A percentile compares a stretch with the other conserved stretches of the same genome.
Evolutionary conservation across 1,284 basidiomycete genomes (phyloP).

Genomic region (Ustilago sp.): DNA sequence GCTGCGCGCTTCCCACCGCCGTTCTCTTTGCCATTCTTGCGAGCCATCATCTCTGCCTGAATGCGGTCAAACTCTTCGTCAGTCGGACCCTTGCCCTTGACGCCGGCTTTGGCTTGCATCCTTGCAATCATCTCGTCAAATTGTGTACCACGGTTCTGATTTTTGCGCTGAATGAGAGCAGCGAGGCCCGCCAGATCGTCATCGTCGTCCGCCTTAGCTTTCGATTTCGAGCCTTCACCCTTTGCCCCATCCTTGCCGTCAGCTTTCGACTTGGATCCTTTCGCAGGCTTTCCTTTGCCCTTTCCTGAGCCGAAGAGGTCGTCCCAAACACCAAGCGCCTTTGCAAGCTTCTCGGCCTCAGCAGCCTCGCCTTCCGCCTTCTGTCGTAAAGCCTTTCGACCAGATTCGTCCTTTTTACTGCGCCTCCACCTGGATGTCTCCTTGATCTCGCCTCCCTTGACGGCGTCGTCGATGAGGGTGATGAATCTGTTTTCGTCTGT

Average conservation of each 20-base stretch:
- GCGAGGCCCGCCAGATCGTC: slow-evolving; percentile 56
- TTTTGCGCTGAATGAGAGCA: slow-evolving; percentile 55
- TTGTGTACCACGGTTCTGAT: slow-evolving; percentile 43
- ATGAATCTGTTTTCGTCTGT: slow-evolving; percentile 60
- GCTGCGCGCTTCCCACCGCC: slow-evolving; percentile 29
- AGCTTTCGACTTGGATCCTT: slow-evolving; percentile 10
- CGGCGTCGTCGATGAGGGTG: slow-evolving; percentile 52
- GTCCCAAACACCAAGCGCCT: slow-evolving; percentile 68
- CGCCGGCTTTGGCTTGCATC: slow-evolving; percentile 56
- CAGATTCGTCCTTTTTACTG: slow-evolving; percentile 42
- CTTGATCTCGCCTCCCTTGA: slow-evolving; percentile 51
- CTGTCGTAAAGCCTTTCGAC: slow-evolving; percentile 45
- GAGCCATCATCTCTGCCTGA: slow-evolving; percentile 51
- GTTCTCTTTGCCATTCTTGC: slow-evolving; percentile 45
- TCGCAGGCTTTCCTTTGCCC: slow-evolving; percentile 37
- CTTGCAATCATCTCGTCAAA: slow-evolving; percentile 63
- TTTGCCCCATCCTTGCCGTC: slow-evolving; percentile 13
- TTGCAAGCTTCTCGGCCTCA: slow-evolving; percentile 62
- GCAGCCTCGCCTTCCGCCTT: slow-evolving; percentile 56
- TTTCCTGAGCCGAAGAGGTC: slow-evolving; percentile 59
- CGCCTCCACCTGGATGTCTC: slow-evolving; percentile 39
- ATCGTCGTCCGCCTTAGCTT: slow-evolving; percentile 25
- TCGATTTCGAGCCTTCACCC: slow-evolving; percentile 30
- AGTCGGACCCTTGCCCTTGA: slow-evolving; percentile 44
- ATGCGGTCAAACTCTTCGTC: slow-evolving; percentile 56